Conservation (phyloP, 371 early-diverging fungal genomes). For the Rhizopus microsporus region DNA sequence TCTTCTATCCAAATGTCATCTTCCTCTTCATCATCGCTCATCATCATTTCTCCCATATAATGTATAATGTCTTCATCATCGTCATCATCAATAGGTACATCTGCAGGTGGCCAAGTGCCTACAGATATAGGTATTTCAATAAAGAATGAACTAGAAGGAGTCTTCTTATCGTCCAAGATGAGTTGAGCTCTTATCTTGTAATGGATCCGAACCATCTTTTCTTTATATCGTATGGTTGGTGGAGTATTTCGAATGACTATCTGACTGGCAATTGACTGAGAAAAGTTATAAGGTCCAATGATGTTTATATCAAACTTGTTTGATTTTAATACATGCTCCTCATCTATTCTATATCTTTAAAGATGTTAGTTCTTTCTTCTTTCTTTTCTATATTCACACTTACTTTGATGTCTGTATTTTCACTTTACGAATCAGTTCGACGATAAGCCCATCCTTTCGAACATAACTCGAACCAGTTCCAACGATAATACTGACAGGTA, state of each 20-base stretch:
- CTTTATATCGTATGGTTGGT: constrained; percentile 35
- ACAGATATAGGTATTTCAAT: constrained; percentile 39
- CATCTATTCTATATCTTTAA: constrained; percentile 8
- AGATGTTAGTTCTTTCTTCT: too few species aligned
- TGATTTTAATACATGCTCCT: constrained; percentile 34
- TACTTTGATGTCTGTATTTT: constrained; percentile 28
- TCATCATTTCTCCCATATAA: constrained; percentile 26
- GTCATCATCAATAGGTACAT: constrained; percentile 45
- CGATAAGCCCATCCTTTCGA: constrained; percentile 22
- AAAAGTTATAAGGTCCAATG: constrained; percentile 37
- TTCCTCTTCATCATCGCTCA: constrained; percentile 23
- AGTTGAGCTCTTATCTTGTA: constrained; percentile 37
- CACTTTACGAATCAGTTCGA: constrained; percentile 34
- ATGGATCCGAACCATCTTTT: constrained; percentile 25
- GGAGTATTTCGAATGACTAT: constrained; percentile 36
- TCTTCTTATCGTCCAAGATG: constrained; percentile 14
- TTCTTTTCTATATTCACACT: constrained; percentile 9
- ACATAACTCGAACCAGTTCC: constrained; percentile 26
- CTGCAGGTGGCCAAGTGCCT: constrained; percentile 43
- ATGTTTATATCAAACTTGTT: constrained; percentile 35
- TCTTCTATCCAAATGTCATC: constrained; percentile 8
- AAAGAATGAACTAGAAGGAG: constrained; percentile 3
- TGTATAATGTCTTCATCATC: constrained; percentile 35
- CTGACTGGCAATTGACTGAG: constrained; percentile 32
- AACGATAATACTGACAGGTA: constrained; percentile 33